These are phyloP conservation scores for Secale cereale DNA, from an alignment of 176 grass and related monocot genomes.

Conservation along the genomic window DNA sequence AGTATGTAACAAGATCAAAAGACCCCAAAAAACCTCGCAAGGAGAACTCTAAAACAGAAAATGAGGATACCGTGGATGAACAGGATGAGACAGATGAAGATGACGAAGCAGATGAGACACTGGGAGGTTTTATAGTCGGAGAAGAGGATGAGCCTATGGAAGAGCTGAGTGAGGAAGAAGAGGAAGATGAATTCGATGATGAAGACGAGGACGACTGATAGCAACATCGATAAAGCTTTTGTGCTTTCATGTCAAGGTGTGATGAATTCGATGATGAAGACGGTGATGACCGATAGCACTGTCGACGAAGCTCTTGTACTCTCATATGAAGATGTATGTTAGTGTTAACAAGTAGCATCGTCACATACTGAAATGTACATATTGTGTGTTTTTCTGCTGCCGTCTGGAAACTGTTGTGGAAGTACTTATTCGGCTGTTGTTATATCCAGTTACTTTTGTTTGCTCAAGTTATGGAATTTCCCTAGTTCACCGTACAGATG, in stretches of 20 bases:
- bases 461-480: background rate
- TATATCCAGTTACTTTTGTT: background rate
- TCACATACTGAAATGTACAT: constrained; percentile 18
- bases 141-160: constrained; percentile 46
- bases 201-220: constrained; percentile 47
- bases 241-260: background rate
- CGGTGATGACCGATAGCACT: constrained; percentile 24
- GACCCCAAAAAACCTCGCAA: constrained; percentile 30
- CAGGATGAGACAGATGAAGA: constrained; percentile 48
- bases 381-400: background rate
- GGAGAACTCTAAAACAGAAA: background rate
- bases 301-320: background rate
- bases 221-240: background rate
- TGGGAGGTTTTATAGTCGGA: constrained; percentile 70
- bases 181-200: constrained; percentile 63
- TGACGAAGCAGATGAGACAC: constrained; percentile 69
- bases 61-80: background rate
- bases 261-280: constrained; percentile 37
- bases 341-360: background rate
- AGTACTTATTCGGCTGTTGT: background rate
- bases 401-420: background rate
- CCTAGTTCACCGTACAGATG: background rate
- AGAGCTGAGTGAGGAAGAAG: constrained; percentile 38
- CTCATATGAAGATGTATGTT: background rate
- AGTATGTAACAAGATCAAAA: constrained; percentile 62